phyloP scores from a whole-genome alignment of 345 rosid species.

The Reutealis trisperma region DNA sequence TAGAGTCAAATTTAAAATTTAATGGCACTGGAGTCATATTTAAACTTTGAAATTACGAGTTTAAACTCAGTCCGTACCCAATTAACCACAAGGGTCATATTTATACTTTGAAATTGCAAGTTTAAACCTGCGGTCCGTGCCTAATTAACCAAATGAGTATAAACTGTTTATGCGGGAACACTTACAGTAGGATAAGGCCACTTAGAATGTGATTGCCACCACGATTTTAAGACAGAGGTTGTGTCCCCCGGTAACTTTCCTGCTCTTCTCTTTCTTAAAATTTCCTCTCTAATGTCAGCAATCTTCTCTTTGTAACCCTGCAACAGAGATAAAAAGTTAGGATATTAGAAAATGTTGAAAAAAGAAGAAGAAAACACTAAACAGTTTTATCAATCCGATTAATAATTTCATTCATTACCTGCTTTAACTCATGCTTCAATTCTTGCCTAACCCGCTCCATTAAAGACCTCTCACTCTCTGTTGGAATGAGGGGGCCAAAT shows the following conservation, averaged over 20 bases:
- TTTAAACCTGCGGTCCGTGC: too few species aligned
- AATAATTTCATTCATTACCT: conserved; percentile 44
- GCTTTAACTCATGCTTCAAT: conserved; percentile 89
- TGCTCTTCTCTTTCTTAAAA: conserved; percentile 94
- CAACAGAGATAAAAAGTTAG: not conserved
- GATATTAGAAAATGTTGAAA: not conserved
- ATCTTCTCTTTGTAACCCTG: conserved; percentile 98
- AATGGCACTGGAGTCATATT: too few species aligned
- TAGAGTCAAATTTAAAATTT: too few species aligned
- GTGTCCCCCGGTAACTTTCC: conserved; percentile 99
- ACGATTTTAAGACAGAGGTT: conserved; percentile 78
- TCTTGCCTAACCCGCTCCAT: conserved; percentile 99
- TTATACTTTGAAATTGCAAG: too few species aligned
- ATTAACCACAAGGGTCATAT: not conserved
- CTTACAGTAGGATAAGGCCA: conserved; percentile 99
- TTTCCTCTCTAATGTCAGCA: conserved; percentile 93
- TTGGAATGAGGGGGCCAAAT: conserved; percentile 94
- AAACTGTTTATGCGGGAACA: not conserved
- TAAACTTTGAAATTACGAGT: too few species aligned
- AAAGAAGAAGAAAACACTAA: too few species aligned
- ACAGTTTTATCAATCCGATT: not conserved
- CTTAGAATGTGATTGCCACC: conserved; percentile 98
- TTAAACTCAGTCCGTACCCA: too few species aligned
- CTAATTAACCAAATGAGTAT: not conserved
- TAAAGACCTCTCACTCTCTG: conserved; percentile 91